phyloP scores from a whole-genome alignment of 345 rosid genomes.

The Garcia nutans region DNA sequence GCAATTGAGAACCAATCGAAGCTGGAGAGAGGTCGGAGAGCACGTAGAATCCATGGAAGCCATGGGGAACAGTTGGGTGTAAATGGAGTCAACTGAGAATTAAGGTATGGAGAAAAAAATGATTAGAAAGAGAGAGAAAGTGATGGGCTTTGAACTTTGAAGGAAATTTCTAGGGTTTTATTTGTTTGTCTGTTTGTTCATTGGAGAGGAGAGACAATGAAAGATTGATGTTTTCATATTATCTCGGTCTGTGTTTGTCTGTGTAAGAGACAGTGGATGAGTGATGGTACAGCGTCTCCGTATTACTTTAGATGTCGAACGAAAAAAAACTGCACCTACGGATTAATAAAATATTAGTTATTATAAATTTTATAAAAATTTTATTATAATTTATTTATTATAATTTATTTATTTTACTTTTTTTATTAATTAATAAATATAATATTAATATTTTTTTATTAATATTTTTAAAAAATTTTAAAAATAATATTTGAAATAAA shows the following conservation, averaged over 20 bases:
- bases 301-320: no score
- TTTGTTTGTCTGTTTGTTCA: slow-evolving; percentile 9
- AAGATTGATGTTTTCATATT: not conserved
- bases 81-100: not conserved
- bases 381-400: no score
- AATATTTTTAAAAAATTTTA: no score
- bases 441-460: no score
- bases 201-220: not conserved
- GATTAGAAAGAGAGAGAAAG: not conserved
- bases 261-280: not conserved
- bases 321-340: no score
- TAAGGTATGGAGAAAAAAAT: not conserved
- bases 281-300: no score
- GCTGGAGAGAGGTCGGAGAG: slow-evolving; percentile 79
- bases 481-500: no score
- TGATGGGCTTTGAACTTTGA: not conserved
- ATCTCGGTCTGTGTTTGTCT: not conserved
- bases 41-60: slow-evolving; percentile 46
- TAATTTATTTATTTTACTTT: no score
- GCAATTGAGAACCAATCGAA: slow-evolving; percentile 60
- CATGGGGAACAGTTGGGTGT: not conserved
- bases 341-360: no score
- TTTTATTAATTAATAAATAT: no score
- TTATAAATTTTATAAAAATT: no score
- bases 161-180: slow-evolving; percentile 13